Percentiles rank a stretch among this genome's conserved stretches.
Conservation (phyloP, 2,329 filamentous ascomycete genomes). For the Aspergillus sp. region DNA sequence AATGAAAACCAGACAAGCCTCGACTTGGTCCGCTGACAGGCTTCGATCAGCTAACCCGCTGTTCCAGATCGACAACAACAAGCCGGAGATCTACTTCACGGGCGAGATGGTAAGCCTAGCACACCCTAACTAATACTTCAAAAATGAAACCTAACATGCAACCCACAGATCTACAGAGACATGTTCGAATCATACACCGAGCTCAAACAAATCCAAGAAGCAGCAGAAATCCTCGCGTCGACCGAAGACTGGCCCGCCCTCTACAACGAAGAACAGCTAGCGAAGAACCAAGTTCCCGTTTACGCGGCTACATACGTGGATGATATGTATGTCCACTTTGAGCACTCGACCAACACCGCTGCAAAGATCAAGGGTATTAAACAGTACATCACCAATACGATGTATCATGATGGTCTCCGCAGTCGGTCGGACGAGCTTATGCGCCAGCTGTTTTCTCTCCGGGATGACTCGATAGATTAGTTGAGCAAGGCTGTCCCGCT, state of each 20-base stretch:
- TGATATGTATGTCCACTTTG: slow-evolving; percentile 88
- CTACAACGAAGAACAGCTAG: slow-evolving; percentile 70
- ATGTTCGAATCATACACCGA: slow-evolving; percentile 79
- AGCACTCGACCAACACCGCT: slow-evolving; percentile 69
- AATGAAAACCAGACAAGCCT: slow-evolving; percentile 44
- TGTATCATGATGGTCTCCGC: slow-evolving; percentile 82
- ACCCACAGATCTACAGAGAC: slow-evolving; percentile 63
- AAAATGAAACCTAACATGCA: neutral
- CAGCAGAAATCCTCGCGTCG: slow-evolving; percentile 66
- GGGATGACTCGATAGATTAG: slow-evolving; percentile 64
- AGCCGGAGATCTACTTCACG: slow-evolving; percentile 67
- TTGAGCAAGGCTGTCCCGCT: neutral
- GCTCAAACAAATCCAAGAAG: slow-evolving; percentile 62
- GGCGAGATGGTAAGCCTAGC: slow-evolving; percentile 68
- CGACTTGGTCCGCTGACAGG: slow-evolving; percentile 68
- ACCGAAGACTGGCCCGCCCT: slow-evolving; percentile 67
- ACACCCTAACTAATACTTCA: neutral
- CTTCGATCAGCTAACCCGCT: slow-evolving; percentile 31
- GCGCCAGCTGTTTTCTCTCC: slow-evolving; percentile 67
- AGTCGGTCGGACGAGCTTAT: slow-evolving; percentile 71
- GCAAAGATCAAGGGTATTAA: slow-evolving; percentile 69
- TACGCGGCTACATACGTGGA: slow-evolving; percentile 80
- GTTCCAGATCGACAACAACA: slow-evolving; percentile 42
- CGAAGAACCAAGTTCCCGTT: slow-evolving; percentile 74
- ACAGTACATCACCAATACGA: slow-evolving; percentile 76